Percentiles rank a stretch among this genome's conserved stretches.
Evolutionary conservation across 768 basidiomycete genomes (phyloP).

Genomic region (Russula olivacea): DNA sequence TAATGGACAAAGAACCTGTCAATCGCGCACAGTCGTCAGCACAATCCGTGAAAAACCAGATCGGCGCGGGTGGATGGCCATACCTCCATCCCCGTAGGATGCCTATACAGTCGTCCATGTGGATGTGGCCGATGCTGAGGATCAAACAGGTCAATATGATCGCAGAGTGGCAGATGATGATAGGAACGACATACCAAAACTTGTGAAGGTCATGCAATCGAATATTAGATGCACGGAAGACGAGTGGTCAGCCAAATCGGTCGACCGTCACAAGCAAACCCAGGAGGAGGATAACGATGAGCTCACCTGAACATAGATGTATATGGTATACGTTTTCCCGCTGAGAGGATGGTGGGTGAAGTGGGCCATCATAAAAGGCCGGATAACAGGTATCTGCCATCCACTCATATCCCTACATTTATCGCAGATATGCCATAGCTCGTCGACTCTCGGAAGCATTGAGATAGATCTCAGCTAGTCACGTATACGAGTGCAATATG

Average conservation of each 20-base stretch:
- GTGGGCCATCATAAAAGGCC: slow-evolving; percentile 54
- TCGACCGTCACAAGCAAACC: background rate
- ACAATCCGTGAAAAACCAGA: background rate
- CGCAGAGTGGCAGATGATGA: background rate
- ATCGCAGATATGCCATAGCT: slow-evolving; percentile 61
- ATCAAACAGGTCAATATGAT: slow-evolving; percentile 11
- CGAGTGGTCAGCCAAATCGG: slow-evolving; percentile 49
- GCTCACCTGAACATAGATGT: slow-evolving; percentile 76
- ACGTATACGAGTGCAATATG: slow-evolving; percentile 17
- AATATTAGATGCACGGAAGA: slow-evolving; percentile 62
- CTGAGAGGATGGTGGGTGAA: slow-evolving; percentile 82
- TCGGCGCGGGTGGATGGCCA: too few species aligned
- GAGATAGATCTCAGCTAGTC: slow-evolving; percentile 22
- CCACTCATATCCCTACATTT: slow-evolving; percentile 59
- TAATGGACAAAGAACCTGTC: slow-evolving; percentile 73
- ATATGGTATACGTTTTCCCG: slow-evolving; percentile 65
- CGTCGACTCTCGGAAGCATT: slow-evolving; percentile 63
- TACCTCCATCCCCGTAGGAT: slow-evolving; percentile 80
- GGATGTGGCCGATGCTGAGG: slow-evolving; percentile 56
- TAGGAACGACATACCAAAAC: slow-evolving; percentile 56
- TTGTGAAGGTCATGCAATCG: slow-evolving; percentile 76
- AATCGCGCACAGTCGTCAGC: too few species aligned
- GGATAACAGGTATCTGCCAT: slow-evolving; percentile 68
- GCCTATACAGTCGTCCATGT: slow-evolving; percentile 66
- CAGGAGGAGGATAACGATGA: background rate